Percentiles rank a stretch among this genome's conserved stretches.
These are phyloP conservation scores for Amauroascus niger DNA, from an alignment of 2,329 filamentous ascomycete species.

Conservation along the genomic window DNA sequence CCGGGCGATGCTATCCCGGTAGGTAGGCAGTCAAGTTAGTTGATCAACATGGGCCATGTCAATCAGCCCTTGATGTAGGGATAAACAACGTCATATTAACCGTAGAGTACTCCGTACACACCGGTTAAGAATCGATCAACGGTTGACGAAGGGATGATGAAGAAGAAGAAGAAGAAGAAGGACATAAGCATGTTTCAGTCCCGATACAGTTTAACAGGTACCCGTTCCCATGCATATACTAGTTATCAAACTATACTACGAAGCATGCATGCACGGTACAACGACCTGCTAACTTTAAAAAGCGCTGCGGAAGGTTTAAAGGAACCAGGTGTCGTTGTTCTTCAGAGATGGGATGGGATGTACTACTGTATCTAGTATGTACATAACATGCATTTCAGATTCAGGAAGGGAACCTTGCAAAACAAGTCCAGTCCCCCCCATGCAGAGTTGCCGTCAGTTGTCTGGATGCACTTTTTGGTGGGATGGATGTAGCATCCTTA, in stretches of 20 bases:
- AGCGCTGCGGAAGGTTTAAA: too few species aligned
- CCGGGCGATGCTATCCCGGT: not conserved
- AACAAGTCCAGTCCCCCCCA: not conserved
- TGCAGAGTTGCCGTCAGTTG: constrained; percentile 11
- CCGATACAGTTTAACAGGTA: not conserved
- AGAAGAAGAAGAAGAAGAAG: not conserved
- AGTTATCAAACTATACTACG: too few species aligned
- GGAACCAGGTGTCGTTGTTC: too few species aligned
- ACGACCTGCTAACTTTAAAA: too few species aligned
- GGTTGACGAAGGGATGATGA: too few species aligned
- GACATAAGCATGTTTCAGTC: not conserved
- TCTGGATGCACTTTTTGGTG: not conserved
- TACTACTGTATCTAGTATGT: too few species aligned
- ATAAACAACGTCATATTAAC: not conserved
- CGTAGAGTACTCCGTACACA: not conserved
- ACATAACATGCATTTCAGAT: not conserved
- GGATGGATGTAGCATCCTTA: too few species aligned
- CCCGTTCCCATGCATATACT: constrained; percentile 2
- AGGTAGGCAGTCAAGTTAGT: not conserved
- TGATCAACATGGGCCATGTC: constrained; percentile 9
- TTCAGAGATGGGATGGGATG: too few species aligned
- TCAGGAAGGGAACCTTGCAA: constrained; percentile 1
- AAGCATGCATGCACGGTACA: not conserved
- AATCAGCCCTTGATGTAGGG: too few species aligned
- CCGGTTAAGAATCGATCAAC: too few species aligned